These are phyloP conservation scores for Quercus engelmannii DNA, from an alignment of 306 rosid species.

Conservation along the genomic window DNA sequence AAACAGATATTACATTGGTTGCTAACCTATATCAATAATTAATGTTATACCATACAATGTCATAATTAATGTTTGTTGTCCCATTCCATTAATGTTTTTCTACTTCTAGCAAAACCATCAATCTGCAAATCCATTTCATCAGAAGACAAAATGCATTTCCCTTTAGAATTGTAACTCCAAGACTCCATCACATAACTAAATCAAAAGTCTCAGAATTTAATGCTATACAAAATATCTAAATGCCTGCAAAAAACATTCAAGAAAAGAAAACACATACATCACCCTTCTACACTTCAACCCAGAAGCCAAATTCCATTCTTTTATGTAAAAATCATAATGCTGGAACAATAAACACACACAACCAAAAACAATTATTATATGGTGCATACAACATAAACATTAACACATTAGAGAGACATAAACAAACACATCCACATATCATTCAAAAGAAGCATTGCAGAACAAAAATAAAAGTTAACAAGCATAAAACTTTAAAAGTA, in stretches of 20 bases:
- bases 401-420: too few species aligned
- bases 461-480: too few species aligned
- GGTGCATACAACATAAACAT: too few species aligned
- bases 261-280: too few species aligned
- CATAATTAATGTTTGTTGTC: constrained; percentile 26
- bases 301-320: too few species aligned
- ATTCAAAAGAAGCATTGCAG: too few species aligned
- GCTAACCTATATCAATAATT: neutral
- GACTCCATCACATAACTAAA: constrained; percentile 56
- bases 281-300: too few species aligned
- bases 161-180: constrained; percentile 62
- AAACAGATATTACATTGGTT: neutral
- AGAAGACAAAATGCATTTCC: constrained; percentile 46
- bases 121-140: constrained; percentile 59
- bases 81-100: constrained; percentile 48
- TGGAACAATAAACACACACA: too few species aligned
- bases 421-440: too few species aligned
- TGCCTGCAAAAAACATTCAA: neutral
- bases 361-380: too few species aligned
- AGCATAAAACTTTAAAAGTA: too few species aligned
- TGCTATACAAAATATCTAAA: constrained; percentile 7
- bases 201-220: constrained; percentile 12
- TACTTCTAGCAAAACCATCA: constrained; percentile 50
- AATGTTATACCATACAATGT: neutral
- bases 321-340: too few species aligned